Percentiles rank a stretch among this genome's conserved stretches.
Conservation (phyloP, 2,329 filamentous ascomycete genomes). For the Ceratocystis lukuohia region DNA sequence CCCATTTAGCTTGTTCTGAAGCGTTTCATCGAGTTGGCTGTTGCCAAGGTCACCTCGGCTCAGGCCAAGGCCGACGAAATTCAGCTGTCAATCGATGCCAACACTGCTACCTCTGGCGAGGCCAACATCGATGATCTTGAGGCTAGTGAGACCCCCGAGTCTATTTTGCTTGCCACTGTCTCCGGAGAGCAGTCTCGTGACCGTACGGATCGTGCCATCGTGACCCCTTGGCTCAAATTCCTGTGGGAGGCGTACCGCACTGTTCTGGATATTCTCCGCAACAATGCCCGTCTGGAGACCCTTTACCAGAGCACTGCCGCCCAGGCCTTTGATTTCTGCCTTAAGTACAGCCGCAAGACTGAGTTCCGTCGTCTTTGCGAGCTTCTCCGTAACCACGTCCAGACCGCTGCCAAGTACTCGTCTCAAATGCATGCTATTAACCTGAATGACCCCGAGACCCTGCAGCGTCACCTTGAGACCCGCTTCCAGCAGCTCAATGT, state of each 20-base stretch:
- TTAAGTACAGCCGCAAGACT: constrained; percentile 96
- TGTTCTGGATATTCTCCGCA: constrained; percentile 94
- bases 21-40: constrained; percentile 93
- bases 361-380: constrained; percentile 98
- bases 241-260: constrained; percentile 99
- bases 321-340: constrained; percentile 97
- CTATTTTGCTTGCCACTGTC: constrained; percentile 91
- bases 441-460: constrained; percentile 88
- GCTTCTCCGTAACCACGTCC: constrained; percentile 93
- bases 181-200: constrained; percentile 96
- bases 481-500: constrained; percentile 98
- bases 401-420: constrained; percentile 98
- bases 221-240: constrained; percentile 98
- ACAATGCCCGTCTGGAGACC: constrained; percentile 92
- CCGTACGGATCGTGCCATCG: constrained; percentile 92
- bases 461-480: constrained; percentile 94
- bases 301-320: constrained; percentile 98
- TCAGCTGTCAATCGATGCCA: constrained; percentile 72
- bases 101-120: constrained; percentile 43
- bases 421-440: constrained; percentile 99
- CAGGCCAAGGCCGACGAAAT: constrained; percentile 94
- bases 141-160: constrained; percentile 93
- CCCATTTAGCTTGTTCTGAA: constrained; percentile 65
- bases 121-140: constrained; percentile 82
- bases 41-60: constrained; percentile 88